Percentiles rank a stretch among this genome's conserved stretches.
These are phyloP conservation scores for Coniochaeta sp. DNA, from an alignment of 2,329 filamentous ascomycete genomes.

Conservation along the genomic window DNA sequence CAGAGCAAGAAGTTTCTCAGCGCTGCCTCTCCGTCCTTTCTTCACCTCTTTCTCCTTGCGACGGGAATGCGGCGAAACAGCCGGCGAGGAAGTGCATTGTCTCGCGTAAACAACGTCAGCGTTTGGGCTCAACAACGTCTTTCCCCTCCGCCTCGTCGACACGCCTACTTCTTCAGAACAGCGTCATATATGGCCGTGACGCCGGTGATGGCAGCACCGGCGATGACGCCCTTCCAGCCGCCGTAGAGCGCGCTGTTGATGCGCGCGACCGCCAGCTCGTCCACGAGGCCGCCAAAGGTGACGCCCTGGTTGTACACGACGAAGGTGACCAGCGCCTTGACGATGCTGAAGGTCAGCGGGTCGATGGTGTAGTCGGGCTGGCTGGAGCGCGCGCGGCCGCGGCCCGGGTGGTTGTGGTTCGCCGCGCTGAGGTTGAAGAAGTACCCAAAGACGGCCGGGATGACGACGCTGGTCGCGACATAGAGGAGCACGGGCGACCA, in stretches of 20 bases:
- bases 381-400: conserved; percentile 31
- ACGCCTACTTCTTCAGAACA: conserved; percentile 57
- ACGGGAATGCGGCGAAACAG: background rate
- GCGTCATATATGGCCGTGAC: conserved; percentile 71
- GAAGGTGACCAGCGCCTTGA: conserved; percentile 75
- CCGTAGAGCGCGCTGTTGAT: conserved; percentile 63
- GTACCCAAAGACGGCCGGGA: conserved; percentile 70
- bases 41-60: background rate
- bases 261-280: conserved; percentile 48
- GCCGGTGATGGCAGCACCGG: conserved; percentile 60
- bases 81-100: background rate
- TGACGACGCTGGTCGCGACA: conserved; percentile 60
- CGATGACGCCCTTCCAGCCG: conserved; percentile 62
- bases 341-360: conserved; percentile 82
- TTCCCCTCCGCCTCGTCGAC: background rate
- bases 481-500: conserved; percentile 78
- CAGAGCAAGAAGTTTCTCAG: background rate
- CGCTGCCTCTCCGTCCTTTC: background rate
- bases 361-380: conserved; percentile 59
- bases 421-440: conserved; percentile 78
- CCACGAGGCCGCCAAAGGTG: conserved; percentile 54
- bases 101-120: background rate
- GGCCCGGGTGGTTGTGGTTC: conserved; percentile 25
- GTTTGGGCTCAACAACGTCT: background rate
- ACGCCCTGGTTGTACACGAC: conserved; percentile 67